A percentile compares a stretch with the other conserved stretches of the same genome.
phyloP scores from a whole-genome alignment of 495 filamentous ascomycete genomes.

The Penicillium psychrofluorescens region DNA sequence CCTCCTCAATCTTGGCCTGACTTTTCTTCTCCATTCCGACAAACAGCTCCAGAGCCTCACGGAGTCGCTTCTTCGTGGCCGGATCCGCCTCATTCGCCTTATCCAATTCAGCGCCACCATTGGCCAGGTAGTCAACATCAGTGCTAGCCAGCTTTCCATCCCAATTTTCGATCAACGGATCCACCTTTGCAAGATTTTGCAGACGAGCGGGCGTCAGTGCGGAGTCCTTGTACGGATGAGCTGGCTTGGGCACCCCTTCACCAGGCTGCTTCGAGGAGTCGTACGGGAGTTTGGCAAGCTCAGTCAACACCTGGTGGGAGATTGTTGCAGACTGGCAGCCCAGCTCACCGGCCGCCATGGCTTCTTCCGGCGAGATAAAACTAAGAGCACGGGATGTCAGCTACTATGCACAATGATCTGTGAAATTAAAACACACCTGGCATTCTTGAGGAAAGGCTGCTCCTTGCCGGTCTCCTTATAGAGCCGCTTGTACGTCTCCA shows the following conservation, averaged over 20 bases:
- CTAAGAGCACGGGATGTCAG: background rate
- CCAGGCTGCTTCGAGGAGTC: conserved; percentile 12
- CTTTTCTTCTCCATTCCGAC: conserved; percentile 14
- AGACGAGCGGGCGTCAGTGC: conserved; percentile 10
- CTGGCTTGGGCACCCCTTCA: conserved; percentile 12
- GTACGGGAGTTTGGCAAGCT: conserved; percentile 14
- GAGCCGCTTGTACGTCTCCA: conserved; percentile 25
- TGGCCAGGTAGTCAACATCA: conserved; percentile 17
- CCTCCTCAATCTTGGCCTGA: conserved; percentile 14
- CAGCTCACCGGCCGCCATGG: conserved; percentile 14
- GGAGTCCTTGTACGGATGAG: conserved; percentile 12
- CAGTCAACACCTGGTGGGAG: conserved; percentile 11
- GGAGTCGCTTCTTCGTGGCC: conserved; percentile 9
- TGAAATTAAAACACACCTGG: conserved; percentile 16
- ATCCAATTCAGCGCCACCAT: conserved; percentile 15
- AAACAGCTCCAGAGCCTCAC: conserved; percentile 14
- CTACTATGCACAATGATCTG: background rate
- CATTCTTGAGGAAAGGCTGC: conserved; percentile 34
- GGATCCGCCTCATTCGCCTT: conserved; percentile 15
- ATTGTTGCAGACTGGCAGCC: conserved; percentile 15
- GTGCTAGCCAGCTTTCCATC: conserved; percentile 15
- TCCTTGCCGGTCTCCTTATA: conserved; percentile 34
- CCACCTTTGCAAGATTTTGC: conserved; percentile 6
- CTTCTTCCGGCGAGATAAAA: conserved; percentile 10
- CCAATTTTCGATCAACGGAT: conserved; percentile 15